Evolutionary conservation across 2,329 filamentous ascomycete species (phyloP).

Genomic region (Neurospora sp.): DNA sequence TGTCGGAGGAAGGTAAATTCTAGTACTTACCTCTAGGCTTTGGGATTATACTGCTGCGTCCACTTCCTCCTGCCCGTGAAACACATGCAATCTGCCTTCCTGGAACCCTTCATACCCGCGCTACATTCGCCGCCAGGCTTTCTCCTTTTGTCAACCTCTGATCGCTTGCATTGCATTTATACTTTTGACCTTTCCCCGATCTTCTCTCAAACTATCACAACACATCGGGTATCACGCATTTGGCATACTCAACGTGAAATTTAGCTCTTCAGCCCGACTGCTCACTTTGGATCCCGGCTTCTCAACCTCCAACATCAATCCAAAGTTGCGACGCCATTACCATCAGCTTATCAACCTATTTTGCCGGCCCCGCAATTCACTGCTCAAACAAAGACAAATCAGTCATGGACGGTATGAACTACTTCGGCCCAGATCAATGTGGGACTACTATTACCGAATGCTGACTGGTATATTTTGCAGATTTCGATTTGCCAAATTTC

Average conservation of each 20-base stretch:
- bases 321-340: neutral
- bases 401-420: neutral
- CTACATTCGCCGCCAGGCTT: neutral
- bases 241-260: neutral
- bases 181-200: neutral
- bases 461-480: neutral
- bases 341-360: neutral
- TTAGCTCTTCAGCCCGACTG: neutral
- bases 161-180: neutral
- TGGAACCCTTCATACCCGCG: neutral
- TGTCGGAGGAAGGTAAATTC: neutral
- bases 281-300: neutral
- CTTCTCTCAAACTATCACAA: neutral
- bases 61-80: neutral
- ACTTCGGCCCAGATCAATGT: neutral
- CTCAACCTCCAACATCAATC: neutral
- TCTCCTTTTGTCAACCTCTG: neutral
- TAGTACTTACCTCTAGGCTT: neutral
- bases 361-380: neutral
- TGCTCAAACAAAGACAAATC: neutral
- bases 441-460: neutral
- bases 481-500: neutral
- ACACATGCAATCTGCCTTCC: neutral
- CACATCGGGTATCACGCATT: neutral
- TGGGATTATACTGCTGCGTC: neutral